These are phyloP conservation scores for Leccinum boreale DNA, from an alignment of 768 basidiomycete genomes.

Conservation along the genomic window DNA sequence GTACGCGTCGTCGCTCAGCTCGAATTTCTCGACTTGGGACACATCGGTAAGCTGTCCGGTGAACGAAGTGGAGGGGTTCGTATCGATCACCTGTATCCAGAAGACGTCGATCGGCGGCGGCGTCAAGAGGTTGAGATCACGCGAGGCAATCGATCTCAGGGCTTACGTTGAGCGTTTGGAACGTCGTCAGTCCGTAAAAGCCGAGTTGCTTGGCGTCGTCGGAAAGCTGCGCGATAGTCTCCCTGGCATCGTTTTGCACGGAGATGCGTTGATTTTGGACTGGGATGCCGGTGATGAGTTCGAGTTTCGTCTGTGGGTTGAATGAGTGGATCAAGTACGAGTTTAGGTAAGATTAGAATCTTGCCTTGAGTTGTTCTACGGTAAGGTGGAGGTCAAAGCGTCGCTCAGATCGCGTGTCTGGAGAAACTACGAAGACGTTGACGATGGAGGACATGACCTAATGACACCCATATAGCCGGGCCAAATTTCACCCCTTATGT, in stretches of 20 bases:
- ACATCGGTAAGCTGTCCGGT: conserved; percentile 86
- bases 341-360: conserved; percentile 39
- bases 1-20: conserved; percentile 80
- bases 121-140: background rate
- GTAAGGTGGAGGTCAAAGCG: conserved; percentile 74
- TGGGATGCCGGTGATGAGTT: conserved; percentile 89
- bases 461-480: too few species aligned
- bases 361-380: conserved; percentile 86
- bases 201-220: conserved; percentile 70
- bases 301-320: conserved; percentile 64
- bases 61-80: conserved; percentile 68
- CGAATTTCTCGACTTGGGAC: conserved; percentile 89
- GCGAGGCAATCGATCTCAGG: background rate
- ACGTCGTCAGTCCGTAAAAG: conserved; percentile 70
- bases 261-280: conserved; percentile 66
- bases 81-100: conserved; percentile 55
- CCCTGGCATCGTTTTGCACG: conserved; percentile 55
- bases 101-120: background rate
- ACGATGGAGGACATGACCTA: conserved; percentile 43
- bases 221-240: conserved; percentile 50
- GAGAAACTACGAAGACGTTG: conserved; percentile 77
- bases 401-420: conserved; percentile 88
- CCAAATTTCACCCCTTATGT: too few species aligned
- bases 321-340: background rate
- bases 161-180: conserved; percentile 77